phyloP scores from a whole-genome alignment of 805 yeast genomes.

The Maudiozyma barnettii region DNA sequence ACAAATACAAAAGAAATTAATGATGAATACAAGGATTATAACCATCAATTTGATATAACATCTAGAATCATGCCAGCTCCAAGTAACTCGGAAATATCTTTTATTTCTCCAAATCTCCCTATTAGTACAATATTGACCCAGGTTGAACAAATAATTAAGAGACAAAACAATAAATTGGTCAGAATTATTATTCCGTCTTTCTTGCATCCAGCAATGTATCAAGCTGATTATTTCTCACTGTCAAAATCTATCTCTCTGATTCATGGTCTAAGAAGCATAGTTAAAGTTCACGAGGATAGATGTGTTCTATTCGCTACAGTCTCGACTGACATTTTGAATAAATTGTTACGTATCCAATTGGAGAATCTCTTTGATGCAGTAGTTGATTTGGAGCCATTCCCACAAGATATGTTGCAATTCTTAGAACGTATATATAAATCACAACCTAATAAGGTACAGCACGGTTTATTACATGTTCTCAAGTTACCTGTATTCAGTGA shows the following conservation, averaged over 20 bases:
- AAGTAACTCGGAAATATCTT: conserved; percentile 48
- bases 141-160: conserved; percentile 36
- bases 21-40: conserved; percentile 42
- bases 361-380: conserved; percentile 61
- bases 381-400: conserved; percentile 71
- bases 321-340: conserved; percentile 54
- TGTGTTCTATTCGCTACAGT: conserved; percentile 47
- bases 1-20: conserved; percentile 11
- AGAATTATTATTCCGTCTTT: conserved; percentile 70
- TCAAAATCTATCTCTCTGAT: conserved; percentile 49
- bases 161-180: conserved; percentile 40
- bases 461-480: conserved; percentile 71
- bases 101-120: conserved; percentile 35
- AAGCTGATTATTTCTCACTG: conserved; percentile 39
- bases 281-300: conserved; percentile 37
- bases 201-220: conserved; percentile 67
- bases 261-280: conserved; percentile 46
- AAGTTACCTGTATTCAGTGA: conserved; percentile 61
- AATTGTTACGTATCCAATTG: conserved; percentile 38
- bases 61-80: conserved; percentile 61
- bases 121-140: conserved; percentile 30
- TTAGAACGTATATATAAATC: conserved; percentile 58
- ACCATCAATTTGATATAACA: conserved; percentile 68
- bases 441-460: conserved; percentile 63
- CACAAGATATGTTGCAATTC: conserved; percentile 56